Percentiles rank a stretch among this genome's conserved stretches.
Evolutionary conservation across 2,329 filamentous ascomycete species (phyloP).

Genomic region (Ascochyta pisi): DNA sequence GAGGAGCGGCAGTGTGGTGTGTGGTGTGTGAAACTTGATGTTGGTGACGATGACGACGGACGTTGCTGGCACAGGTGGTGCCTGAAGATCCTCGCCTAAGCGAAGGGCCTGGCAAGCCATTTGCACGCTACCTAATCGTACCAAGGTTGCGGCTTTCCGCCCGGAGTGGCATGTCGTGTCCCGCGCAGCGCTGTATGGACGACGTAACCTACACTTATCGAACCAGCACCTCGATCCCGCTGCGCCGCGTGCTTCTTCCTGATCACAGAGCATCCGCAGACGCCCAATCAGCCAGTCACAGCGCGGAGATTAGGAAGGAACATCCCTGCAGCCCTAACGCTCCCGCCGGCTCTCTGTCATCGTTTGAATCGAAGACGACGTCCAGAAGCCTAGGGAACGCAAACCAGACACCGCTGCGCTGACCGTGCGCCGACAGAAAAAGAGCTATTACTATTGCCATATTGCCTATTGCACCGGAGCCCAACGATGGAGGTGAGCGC

Average conservation of each 20-base stretch:
- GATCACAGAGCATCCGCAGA: slow-evolving; percentile 12
- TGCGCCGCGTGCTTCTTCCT: slow-evolving; percentile 13
- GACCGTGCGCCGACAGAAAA: slow-evolving; percentile 20
- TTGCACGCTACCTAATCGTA: slow-evolving; percentile 15
- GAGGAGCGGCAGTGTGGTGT: neutral
- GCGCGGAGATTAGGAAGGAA: slow-evolving; percentile 16
- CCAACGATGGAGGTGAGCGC: slow-evolving; percentile 21
- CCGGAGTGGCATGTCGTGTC: slow-evolving; percentile 7
- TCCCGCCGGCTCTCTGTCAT: slow-evolving; percentile 17
- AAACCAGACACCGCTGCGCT: slow-evolving; percentile 21
- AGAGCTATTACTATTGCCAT: slow-evolving; percentile 18
- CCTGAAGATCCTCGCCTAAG: slow-evolving; percentile 21
- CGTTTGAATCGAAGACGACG: slow-evolving; percentile 16
- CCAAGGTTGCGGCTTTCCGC: slow-evolving; percentile 13
- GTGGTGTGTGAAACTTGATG: slow-evolving; percentile 2
- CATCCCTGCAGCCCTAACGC: slow-evolving; percentile 18
- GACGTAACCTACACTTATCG: slow-evolving; percentile 7
- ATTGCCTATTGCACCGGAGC: slow-evolving; percentile 18
- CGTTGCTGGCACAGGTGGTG: slow-evolving; percentile 8
- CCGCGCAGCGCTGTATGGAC: slow-evolving; percentile 5
- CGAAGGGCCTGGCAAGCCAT: slow-evolving; percentile 14
- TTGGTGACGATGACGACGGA: slow-evolving; percentile 1
- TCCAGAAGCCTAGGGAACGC: slow-evolving; percentile 20
- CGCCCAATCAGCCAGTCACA: slow-evolving; percentile 16
- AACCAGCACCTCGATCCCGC: slow-evolving; percentile 8